Base-by-base conservation (phyloP, 2,329 filamentous ascomycete genomes). In the Phialophora expanda region DNA sequence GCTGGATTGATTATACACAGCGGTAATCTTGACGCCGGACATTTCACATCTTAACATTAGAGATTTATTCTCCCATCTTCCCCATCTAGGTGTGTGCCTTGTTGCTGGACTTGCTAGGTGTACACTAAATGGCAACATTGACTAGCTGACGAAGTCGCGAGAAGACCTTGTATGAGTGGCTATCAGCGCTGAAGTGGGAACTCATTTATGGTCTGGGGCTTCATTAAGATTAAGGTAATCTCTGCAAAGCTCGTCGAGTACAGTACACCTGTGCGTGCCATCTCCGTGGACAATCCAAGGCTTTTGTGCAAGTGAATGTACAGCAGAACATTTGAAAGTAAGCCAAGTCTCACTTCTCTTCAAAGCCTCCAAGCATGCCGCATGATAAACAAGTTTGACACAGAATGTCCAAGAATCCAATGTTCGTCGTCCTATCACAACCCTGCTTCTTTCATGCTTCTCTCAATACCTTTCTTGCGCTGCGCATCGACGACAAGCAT, bases 381-480 rank as follows among this genome's bases (percentile, higher is more conserved):
- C 12, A 22, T 55, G n/a, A 32, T 28, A 55, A 32, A 20, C 46
- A 20, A 59, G n/a, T 38, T 9, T 53, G 38, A 44, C 11, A 41
- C 41, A 34, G 41, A 32, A 59, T 38, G 48, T 22, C 60, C 50
- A 55, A 61, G 48, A 54, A 55, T 8, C 57, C 61, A 50, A 62
- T 56, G 26, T 54, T 50, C 26, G n/a, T 54, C 34, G 9, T 41
- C 46, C 30, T 24, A 20, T 71, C 60, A 71, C 28, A 73, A 64
- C 11, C 71, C 71, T 2, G 71, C 66, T 24, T 68, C 64, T 53
- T 73, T 73, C 46, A 73, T 65, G 60, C 67, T 70, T 28, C 63
- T 75, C 11, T 74, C 68, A 89, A 93, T 92, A 84, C 89, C 90
- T 80, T 87, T 89, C 70, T 83, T 82, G 78, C 88, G 90, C 61